phyloP scores from a whole-genome alignment of 2,329 filamentous ascomycete genomes.

The Geosmithia flava region DNA sequence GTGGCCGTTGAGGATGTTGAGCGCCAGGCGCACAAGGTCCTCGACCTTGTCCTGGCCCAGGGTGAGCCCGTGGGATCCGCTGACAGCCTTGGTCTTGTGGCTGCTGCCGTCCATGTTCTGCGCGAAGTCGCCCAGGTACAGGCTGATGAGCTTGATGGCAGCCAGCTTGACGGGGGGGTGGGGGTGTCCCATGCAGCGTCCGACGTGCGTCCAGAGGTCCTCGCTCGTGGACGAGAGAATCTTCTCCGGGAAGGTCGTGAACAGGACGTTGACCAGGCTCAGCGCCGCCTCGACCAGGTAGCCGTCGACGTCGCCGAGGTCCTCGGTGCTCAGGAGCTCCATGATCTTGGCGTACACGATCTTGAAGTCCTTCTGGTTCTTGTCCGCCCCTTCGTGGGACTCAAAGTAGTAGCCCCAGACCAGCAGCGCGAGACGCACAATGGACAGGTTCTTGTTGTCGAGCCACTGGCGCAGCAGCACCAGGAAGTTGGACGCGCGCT shows the following conservation, averaged over 20 bases:
- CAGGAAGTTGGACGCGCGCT: slow-evolving; percentile 59
- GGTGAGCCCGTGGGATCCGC: slow-evolving; percentile 58
- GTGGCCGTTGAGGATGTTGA: slow-evolving; percentile 44
- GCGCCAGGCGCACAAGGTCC: slow-evolving; percentile 37
- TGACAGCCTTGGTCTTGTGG: slow-evolving; percentile 43
- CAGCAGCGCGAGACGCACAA: slow-evolving; percentile 65
- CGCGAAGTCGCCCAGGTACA: slow-evolving; percentile 73
- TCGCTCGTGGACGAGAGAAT: slow-evolving; percentile 48
- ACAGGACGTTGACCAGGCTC: slow-evolving; percentile 54
- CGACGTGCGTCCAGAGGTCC: slow-evolving; percentile 59
- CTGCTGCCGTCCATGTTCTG: slow-evolving; percentile 40
- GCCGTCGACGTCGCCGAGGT: slow-evolving; percentile 44
- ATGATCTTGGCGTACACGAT: slow-evolving; percentile 45
- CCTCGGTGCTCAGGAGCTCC: slow-evolving; percentile 40
- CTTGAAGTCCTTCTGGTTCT: slow-evolving; percentile 55
- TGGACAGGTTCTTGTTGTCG: slow-evolving; percentile 54
- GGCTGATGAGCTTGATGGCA: slow-evolving; percentile 59
- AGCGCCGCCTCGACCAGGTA: slow-evolving; percentile 66
- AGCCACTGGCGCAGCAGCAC: slow-evolving; percentile 64
- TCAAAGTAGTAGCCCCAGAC: slow-evolving; percentile 78
- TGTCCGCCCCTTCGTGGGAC: slow-evolving; percentile 41
- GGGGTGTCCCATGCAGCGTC: slow-evolving; percentile 57
- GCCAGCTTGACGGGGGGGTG: slow-evolving; percentile 66
- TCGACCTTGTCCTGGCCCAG: slow-evolving; percentile 53
- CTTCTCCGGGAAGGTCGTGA: slow-evolving; percentile 50